A percentile compares a stretch with the other conserved stretches of the same genome.
Conservation (phyloP, 306 rosid species). For the Rosa chinensis region DNA sequence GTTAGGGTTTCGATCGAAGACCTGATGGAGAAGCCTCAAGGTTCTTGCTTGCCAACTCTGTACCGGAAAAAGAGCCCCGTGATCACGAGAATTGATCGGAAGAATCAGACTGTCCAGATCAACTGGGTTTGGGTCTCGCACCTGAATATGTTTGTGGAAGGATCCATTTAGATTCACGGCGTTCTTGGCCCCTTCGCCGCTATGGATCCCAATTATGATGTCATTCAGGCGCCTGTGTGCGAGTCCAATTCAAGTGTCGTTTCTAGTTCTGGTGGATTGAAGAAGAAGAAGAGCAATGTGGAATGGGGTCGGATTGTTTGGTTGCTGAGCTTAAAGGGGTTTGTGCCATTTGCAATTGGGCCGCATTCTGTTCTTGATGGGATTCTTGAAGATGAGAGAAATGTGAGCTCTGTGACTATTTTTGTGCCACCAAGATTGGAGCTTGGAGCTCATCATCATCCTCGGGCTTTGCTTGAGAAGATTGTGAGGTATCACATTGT, state of each 20-base stretch:
- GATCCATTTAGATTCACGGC: slow-evolving; percentile 53
- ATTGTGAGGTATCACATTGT: too few relatives aligned
- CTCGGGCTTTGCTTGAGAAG: too few relatives aligned
- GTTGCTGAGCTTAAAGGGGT: slow-evolving; percentile 54
- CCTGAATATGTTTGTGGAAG: slow-evolving; percentile 53
- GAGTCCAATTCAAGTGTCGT: slow-evolving; percentile 11
- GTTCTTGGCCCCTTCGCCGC: slow-evolving; percentile 60
- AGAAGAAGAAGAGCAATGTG: neutral
- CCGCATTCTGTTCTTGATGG: slow-evolving; percentile 55
- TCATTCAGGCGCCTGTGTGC: slow-evolving; percentile 46
- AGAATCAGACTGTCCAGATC: slow-evolving; percentile 44
- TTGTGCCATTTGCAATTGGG: slow-evolving; percentile 42
- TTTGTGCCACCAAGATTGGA: too few relatives aligned
- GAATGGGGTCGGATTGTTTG: slow-evolving; percentile 55
- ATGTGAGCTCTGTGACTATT: too few relatives aligned
- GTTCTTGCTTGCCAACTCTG: slow-evolving; percentile 51
- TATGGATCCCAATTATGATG: slow-evolving; percentile 33
- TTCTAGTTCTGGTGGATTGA: slow-evolving; percentile 24
- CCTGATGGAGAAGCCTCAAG: slow-evolving; percentile 32
- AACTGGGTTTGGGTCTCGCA: slow-evolving; percentile 53
- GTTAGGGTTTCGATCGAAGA: slow-evolving; percentile 34
- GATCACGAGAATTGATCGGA: slow-evolving; percentile 35
- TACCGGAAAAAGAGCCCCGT: slow-evolving; percentile 36
- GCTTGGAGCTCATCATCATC: too few relatives aligned
- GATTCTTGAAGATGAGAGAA: too few relatives aligned